Conservation (phyloP, 116 monocot genomes). For the Phalaenopsis hybrid region DNA sequence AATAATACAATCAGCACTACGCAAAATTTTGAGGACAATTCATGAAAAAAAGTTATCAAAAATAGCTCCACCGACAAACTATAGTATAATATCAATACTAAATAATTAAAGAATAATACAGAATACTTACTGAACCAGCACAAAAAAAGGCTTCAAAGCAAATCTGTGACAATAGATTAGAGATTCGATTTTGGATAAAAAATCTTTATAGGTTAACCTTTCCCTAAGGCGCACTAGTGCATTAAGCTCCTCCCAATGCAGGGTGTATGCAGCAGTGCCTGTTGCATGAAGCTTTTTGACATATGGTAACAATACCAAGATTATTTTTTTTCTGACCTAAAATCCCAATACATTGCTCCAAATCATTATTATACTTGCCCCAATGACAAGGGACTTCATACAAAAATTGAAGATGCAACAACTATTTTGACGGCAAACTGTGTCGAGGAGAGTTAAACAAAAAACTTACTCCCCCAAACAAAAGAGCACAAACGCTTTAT, state of each 20-base stretch:
- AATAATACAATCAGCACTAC: too few relatives aligned
- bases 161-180: not conserved
- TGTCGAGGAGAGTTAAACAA: not conserved
- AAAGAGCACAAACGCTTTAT: not conserved
- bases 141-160: too few relatives aligned
- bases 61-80: too few relatives aligned
- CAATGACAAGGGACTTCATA: not conserved
- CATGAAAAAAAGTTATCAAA: too few relatives aligned
- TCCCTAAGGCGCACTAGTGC: not conserved
- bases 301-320: not conserved
- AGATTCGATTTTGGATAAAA: not conserved
- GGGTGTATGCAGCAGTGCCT: not conserved
- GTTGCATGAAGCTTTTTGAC: not conserved
- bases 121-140: too few relatives aligned
- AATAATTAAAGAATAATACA: too few relatives aligned
- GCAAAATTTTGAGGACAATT: too few relatives aligned
- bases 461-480: not conserved
- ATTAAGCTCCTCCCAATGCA: not conserved
- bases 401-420: not conserved
- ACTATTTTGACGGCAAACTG: not conserved
- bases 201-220: not conserved
- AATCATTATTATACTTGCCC: not conserved
- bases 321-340: not conserved
- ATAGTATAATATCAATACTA: too few relatives aligned
- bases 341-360: not conserved